phyloP scores from a whole-genome alignment of 192 early-diverging fungal species.

The Coemansia sp. region DNA sequence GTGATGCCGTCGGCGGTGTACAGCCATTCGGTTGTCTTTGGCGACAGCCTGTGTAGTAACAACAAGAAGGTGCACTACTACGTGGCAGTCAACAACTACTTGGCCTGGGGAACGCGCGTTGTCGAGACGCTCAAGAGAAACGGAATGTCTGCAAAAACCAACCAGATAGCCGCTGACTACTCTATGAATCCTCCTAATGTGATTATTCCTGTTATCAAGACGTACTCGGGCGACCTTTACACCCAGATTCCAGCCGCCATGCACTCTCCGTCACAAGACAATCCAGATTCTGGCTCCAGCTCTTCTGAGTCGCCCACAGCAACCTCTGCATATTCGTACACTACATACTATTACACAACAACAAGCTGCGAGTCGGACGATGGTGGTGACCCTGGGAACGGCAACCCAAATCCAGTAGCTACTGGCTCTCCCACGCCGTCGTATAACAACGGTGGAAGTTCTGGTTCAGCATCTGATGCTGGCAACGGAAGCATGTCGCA shows the following conservation, averaged over 20 bases:
- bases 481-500: not conserved
- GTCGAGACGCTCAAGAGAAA: not conserved
- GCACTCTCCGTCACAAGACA: not conserved
- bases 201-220: constrained; percentile 12
- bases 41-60: constrained; percentile 26
- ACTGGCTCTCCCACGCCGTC: not conserved
- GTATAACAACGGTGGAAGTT: not conserved
- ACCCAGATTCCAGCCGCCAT: constrained; percentile 8
- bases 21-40: constrained; percentile 47
- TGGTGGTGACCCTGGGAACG: not conserved
- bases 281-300: not conserved
- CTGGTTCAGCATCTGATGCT: not conserved
- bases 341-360: constrained; percentile 2
- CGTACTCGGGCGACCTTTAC: constrained; percentile 38
- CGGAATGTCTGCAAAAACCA: not conserved
- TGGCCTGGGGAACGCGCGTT: constrained; percentile 31
- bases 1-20: constrained; percentile 32
- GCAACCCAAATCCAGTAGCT: not conserved
- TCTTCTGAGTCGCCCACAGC: not conserved
- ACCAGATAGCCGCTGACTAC: not conserved
- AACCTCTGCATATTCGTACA: not conserved
- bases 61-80: constrained; percentile 34
- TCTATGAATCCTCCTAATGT: constrained; percentile 16
- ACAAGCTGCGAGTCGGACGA: constrained; percentile 4
- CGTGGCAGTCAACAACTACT: constrained; percentile 26